Conservation (phyloP, 345 rosid species). For the Adansonia digitata region DNA sequence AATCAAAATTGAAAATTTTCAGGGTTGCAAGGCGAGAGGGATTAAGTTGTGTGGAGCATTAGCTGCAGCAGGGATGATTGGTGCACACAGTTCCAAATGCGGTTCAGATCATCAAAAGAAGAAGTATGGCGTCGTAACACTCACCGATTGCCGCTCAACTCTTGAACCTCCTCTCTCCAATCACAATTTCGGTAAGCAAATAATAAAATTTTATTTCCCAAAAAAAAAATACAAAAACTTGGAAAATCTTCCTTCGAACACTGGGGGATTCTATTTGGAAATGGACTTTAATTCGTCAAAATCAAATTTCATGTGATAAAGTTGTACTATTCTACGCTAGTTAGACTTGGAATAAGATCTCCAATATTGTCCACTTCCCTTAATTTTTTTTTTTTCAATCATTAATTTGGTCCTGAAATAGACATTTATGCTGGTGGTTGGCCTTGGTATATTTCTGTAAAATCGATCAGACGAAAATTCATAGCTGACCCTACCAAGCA, state of each 20-base stretch:
- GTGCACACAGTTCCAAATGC: constrained; percentile 5
- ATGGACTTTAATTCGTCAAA: background rate
- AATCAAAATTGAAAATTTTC: background rate
- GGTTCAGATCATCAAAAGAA: background rate
- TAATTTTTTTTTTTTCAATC: background rate
- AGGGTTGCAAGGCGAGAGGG: constrained; percentile 23
- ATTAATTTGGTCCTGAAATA: background rate
- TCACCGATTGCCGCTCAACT: constrained; percentile 30
- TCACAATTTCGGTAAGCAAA: constrained; percentile 28
- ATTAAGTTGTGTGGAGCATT: constrained; percentile 23
- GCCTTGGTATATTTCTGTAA: too few species aligned
- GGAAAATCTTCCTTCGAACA: background rate
- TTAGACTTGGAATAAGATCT: background rate
- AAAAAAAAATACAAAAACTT: too few species aligned
- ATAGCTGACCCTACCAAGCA: background rate
- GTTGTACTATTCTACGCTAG: background rate
- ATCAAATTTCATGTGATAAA: background rate
- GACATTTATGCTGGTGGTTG: background rate
- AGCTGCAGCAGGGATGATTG: constrained; percentile 25
- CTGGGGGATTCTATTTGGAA: background rate
- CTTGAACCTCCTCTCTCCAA: constrained; percentile 35
- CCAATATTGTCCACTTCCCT: background rate
- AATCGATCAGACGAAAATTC: background rate
- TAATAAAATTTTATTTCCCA: background rate
- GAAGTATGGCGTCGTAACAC: constrained; percentile 23